These are phyloP conservation scores for Debaryomyces tyrocola DNA, from an alignment of 805 yeast genomes.

Conservation along the genomic window DNA sequence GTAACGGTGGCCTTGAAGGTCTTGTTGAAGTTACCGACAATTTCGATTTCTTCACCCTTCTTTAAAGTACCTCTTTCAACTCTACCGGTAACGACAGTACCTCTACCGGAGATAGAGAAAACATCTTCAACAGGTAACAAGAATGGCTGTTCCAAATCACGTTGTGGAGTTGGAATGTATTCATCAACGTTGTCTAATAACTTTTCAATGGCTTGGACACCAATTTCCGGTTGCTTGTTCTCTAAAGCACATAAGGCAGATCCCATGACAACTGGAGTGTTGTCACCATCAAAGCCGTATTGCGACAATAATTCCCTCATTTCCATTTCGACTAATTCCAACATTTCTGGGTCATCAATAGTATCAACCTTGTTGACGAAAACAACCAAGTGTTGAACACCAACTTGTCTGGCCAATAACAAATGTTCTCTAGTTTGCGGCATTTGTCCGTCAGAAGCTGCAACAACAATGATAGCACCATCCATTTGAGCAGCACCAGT, in stretches of 20 bases:
- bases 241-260: constrained; percentile 97
- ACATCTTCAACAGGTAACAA: constrained; percentile 96
- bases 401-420: constrained; percentile 98
- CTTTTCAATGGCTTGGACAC: constrained; percentile 77
- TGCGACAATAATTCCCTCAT: constrained; percentile 92
- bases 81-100: constrained; percentile 98
- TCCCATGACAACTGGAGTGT: constrained; percentile 97
- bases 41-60: constrained; percentile 98
- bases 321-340: constrained; percentile 99
- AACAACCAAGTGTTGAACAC: constrained; percentile 96
- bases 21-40: constrained; percentile 86
- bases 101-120: constrained; percentile 98
- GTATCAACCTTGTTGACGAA: constrained; percentile 98
- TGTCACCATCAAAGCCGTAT: constrained; percentile 97
- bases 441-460: constrained; percentile 99
- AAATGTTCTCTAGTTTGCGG: constrained; percentile 99
- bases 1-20: constrained; percentile 94
- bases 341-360: constrained; percentile 97
- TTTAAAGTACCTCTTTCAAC: constrained; percentile 97
- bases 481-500: constrained; percentile 99
- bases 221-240: constrained; percentile 85
- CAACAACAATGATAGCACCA: constrained; percentile 98
- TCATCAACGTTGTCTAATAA: constrained; percentile 91
- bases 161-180: constrained; percentile 91
- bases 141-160: constrained; percentile 96